A percentile compares a stretch with the other conserved stretches of the same genome.
phyloP scores from a whole-genome alignment of 768 basidiomycete genomes.

The Tricholoma sp. region DNA sequence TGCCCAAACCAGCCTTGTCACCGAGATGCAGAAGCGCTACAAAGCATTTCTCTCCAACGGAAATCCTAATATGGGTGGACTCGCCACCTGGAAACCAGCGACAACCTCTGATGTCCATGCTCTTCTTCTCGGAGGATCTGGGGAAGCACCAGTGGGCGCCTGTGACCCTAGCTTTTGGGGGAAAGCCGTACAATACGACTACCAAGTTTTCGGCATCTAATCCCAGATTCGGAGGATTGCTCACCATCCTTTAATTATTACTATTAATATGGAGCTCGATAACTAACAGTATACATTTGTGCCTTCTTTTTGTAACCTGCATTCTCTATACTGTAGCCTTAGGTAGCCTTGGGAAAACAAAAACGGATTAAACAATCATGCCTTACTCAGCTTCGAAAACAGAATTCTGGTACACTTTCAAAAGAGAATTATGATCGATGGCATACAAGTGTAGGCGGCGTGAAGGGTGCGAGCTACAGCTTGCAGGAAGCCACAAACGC shows the following conservation, averaged over 20 bases:
- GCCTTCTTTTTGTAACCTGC: neutral
- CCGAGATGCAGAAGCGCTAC: conserved; percentile 69
- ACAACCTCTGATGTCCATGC: conserved; percentile 49
- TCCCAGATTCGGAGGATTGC: conserved; percentile 1
- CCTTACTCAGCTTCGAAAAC: neutral
- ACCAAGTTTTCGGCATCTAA: conserved; percentile 54
- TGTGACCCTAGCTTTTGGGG: conserved; percentile 73
- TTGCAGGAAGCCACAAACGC: conserved; percentile 23
- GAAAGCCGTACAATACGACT: conserved; percentile 56
- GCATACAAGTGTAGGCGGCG: neutral
- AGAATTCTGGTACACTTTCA: neutral
- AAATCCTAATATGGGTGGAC: conserved; percentile 51
- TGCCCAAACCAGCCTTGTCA: conserved; percentile 52
- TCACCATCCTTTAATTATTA: neutral
- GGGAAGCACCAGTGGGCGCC: conserved; percentile 46
- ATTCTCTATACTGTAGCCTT: conserved; percentile 12
- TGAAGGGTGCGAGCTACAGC: conserved; percentile 16
- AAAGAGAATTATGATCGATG: neutral
- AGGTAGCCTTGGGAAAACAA: conserved; percentile 10
- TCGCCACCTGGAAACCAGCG: conserved; percentile 50
- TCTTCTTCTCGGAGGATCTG: conserved; percentile 56
- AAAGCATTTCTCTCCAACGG: conserved; percentile 58
- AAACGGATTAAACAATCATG: neutral
- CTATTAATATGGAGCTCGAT: conserved; percentile 8
- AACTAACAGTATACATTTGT: conserved; percentile 17